Conservation (phyloP, 805 yeast species). For the Ogataea angusta region DNA sequence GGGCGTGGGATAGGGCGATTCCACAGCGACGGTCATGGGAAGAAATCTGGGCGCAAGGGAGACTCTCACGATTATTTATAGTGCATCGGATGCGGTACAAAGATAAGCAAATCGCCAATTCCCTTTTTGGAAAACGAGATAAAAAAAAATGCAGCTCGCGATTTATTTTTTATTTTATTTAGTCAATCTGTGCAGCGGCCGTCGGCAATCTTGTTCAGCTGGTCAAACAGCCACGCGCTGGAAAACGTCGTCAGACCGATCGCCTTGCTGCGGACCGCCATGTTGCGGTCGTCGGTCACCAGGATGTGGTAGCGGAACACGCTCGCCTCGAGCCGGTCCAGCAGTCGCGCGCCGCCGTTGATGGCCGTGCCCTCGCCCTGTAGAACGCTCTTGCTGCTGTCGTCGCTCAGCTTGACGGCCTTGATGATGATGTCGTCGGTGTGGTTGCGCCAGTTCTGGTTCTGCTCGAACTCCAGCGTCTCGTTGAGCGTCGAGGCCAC, state of each 20-base stretch:
- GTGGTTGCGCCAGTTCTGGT: slow-evolving; percentile 66
- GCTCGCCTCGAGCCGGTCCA: slow-evolving; percentile 36
- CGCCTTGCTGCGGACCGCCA: slow-evolving; percentile 62
- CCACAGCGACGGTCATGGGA: slow-evolving; percentile 16
- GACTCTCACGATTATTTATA: neutral
- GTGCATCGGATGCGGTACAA: neutral
- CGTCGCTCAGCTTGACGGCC: slow-evolving; percentile 38
- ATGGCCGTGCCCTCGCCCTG: slow-evolving; percentile 26
- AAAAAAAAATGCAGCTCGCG: no score
- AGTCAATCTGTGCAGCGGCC: slow-evolving; percentile 50
- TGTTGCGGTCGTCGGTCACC: slow-evolving; percentile 71
- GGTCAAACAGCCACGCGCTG: slow-evolving; percentile 58
- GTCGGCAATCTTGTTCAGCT: slow-evolving; percentile 44
- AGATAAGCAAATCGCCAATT: slow-evolving; percentile 4
- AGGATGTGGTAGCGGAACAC: slow-evolving; percentile 55
- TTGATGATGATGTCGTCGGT: slow-evolving; percentile 68
- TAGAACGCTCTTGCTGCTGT: slow-evolving; percentile 27
- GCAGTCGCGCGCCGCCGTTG: slow-evolving; percentile 27
- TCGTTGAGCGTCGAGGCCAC: slow-evolving; percentile 67
- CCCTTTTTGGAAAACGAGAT: slow-evolving; percentile 5
- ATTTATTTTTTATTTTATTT: no score
- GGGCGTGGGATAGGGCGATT: slow-evolving; percentile 21
- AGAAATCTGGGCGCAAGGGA: neutral
- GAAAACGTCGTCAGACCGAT: slow-evolving; percentile 53
- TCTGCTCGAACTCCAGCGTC: slow-evolving; percentile 69